phyloP scores from a whole-genome alignment of 352 stramenopile species.

The Phytophthora boehmeriae region DNA sequence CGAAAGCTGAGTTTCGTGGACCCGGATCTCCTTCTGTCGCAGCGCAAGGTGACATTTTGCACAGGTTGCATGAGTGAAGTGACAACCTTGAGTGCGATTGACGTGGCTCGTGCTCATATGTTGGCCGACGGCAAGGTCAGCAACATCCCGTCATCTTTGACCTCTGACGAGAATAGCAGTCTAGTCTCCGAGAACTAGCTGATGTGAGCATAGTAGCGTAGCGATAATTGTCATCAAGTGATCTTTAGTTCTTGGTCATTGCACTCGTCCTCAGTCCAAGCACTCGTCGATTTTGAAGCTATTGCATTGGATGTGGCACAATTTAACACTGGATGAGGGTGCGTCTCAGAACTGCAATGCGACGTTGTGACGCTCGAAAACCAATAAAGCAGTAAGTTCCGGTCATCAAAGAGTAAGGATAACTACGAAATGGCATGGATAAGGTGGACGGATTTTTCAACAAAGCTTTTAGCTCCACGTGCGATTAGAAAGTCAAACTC shows the following conservation, averaged over 20 bases:
- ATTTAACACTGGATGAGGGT: not conserved
- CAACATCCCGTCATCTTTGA: not conserved
- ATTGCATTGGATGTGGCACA: not conserved
- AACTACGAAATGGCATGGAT: not conserved
- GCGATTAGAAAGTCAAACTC: conserved; percentile 1
- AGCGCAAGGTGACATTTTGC: conserved; percentile 4
- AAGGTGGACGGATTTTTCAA: conserved; percentile 10
- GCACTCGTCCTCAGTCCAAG: no score
- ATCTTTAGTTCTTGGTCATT: no score
- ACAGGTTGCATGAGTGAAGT: not conserved
- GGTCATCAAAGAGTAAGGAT: not conserved
- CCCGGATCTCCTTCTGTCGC: not conserved
- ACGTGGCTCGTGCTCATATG: conserved; percentile 1
- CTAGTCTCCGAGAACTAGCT: not conserved
- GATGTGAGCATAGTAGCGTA: no score
- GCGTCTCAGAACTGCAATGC: not conserved
- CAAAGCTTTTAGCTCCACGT: conserved; percentile 1
- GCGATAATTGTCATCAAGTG: no score
- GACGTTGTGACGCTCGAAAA: not conserved
- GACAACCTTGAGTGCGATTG: not conserved
- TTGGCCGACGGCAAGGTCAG: not conserved
- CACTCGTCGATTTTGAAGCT: no score
- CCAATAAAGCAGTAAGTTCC: not conserved
- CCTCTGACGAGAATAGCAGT: not conserved
- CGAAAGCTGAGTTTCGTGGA: not conserved